These are phyloP conservation scores for Colletotrichum navitas DNA, from an alignment of 2,329 filamentous ascomycete genomes.

Conservation along the genomic window DNA sequence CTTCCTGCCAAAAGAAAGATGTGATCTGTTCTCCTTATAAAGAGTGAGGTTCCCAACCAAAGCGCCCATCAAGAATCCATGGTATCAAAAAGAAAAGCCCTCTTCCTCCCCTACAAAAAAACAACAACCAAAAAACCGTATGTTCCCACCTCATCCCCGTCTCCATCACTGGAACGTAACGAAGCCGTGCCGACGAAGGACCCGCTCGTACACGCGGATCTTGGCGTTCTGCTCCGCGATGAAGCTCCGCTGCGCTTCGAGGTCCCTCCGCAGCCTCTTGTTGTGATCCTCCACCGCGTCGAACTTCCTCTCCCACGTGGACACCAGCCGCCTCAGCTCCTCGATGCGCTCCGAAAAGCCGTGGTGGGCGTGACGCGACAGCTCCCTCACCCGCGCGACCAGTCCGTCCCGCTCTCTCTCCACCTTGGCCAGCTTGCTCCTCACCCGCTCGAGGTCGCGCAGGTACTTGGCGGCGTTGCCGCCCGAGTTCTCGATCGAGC, in stretches of 20 bases:
- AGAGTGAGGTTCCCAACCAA: neutral
- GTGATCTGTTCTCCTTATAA: neutral
- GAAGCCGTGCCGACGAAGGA: conserved; percentile 45
- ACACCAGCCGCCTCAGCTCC: conserved; percentile 51
- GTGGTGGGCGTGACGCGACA: conserved; percentile 51
- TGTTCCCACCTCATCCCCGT: neutral
- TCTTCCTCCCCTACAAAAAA: too few species aligned
- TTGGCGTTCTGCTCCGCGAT: conserved; percentile 41
- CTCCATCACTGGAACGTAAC: conserved; percentile 25
- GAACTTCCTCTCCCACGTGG: conserved; percentile 50
- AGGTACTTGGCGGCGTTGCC: conserved; percentile 49
- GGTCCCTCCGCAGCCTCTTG: conserved; percentile 34
- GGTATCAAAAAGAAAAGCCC: neutral
- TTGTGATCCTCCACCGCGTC: conserved; percentile 43
- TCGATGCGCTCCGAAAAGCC: conserved; percentile 47
- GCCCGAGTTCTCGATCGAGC: conserved; percentile 51
- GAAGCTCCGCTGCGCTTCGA: conserved; percentile 33
- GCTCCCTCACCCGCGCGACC: conserved; percentile 49
- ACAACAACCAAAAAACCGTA: too few species aligned
- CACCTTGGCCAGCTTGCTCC: conserved; percentile 51
- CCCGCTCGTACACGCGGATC: conserved; percentile 44
- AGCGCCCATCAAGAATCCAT: neutral
- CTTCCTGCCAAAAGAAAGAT: conserved; percentile 28
- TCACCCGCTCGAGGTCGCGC: conserved; percentile 51
- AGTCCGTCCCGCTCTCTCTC: conserved; percentile 55